Conservation (phyloP, 2,329 filamentous ascomycete genomes). For the Neocatenulostroma microsporum region DNA sequence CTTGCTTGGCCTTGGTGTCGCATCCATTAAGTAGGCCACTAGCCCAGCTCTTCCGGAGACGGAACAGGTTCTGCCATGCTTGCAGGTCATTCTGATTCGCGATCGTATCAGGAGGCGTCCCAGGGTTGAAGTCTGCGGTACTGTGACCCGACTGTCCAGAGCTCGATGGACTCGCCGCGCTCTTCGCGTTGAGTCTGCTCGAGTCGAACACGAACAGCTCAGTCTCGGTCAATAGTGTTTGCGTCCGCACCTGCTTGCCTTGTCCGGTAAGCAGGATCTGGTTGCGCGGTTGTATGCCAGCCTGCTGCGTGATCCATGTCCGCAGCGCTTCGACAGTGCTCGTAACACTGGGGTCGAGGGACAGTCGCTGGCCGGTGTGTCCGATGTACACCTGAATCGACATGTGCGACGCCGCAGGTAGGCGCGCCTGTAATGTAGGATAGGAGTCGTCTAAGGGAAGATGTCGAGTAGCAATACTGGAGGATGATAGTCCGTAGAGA, state of each 20-base stretch:
- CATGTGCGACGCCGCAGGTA: slow-evolving; percentile 51
- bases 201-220: slow-evolving; percentile 93
- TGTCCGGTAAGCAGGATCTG: slow-evolving; percentile 82
- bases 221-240: slow-evolving; percentile 73
- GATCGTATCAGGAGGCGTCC: slow-evolving; percentile 67
- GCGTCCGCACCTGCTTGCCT: slow-evolving; percentile 75
- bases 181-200: slow-evolving; percentile 34
- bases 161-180: slow-evolving; percentile 31
- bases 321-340: slow-evolving; percentile 76
- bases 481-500: neutral
- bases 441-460: slow-evolving; percentile 9
- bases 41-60: slow-evolving; percentile 73
- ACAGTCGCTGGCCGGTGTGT: slow-evolving; percentile 82
- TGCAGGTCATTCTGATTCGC: slow-evolving; percentile 69
- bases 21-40: slow-evolving; percentile 62
- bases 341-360: slow-evolving; percentile 68
- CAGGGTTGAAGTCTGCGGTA: slow-evolving; percentile 51
- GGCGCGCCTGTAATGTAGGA: slow-evolving; percentile 4
- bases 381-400: slow-evolving; percentile 84
- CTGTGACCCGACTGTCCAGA: slow-evolving; percentile 29
- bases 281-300: slow-evolving; percentile 64
- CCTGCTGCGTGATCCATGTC: slow-evolving; percentile 67
- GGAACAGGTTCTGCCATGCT: slow-evolving; percentile 85
- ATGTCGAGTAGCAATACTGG: neutral
- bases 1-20: slow-evolving; percentile 53